Evolutionary conservation across 192 early-diverging fungal genomes (phyloP), one percentile per base, ranked within the genome.

Genomic region (Rhizoclosmatium sp.): DNA sequence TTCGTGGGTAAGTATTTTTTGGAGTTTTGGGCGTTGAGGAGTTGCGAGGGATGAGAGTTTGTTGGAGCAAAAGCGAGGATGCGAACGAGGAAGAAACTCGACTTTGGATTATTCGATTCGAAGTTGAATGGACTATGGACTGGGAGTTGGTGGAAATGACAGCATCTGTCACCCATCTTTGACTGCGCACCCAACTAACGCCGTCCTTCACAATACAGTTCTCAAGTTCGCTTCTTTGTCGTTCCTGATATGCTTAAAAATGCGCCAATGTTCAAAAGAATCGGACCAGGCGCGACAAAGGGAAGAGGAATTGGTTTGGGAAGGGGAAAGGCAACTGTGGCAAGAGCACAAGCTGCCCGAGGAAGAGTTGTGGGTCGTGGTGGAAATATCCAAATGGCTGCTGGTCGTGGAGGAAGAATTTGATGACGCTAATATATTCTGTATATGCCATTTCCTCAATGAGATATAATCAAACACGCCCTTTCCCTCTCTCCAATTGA

Each of bases 181-280:
- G 51, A 12, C 16, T 7, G 51, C 5, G 16, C 51, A 54, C 51
- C 51, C 5, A 54, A 54, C 51, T 54, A 31, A 31, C 31, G 0
- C 31, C 31, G 31, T 56, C 54, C 54, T 14, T 56, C 54, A n/a
- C 10, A 46, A 69, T 41, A 39, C 31, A 75, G 72, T 9, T 82
- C 81, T 4, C 83, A 86, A 78, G 76, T 97, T 78, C 91, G 95
- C 64, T 97, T 96, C 86, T 95, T 98, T 75, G 92, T 98, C 46
- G 96, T 97, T n/a, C 97, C 97, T 39, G 98, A 99, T 83, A 99
- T 99, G 96, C 90, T 99, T 48, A 97, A 97, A 87, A 98, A 99
- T 81, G 98, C 98, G 40, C 97, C 98, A 62, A 97, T 99, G 96
- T 98, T 99, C 86, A 95, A 96, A 87, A 88, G 89, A 67, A 91